Evolutionary conservation across 345 rosid species (phyloP).

Genomic region (Cardamine occulta): DNA sequence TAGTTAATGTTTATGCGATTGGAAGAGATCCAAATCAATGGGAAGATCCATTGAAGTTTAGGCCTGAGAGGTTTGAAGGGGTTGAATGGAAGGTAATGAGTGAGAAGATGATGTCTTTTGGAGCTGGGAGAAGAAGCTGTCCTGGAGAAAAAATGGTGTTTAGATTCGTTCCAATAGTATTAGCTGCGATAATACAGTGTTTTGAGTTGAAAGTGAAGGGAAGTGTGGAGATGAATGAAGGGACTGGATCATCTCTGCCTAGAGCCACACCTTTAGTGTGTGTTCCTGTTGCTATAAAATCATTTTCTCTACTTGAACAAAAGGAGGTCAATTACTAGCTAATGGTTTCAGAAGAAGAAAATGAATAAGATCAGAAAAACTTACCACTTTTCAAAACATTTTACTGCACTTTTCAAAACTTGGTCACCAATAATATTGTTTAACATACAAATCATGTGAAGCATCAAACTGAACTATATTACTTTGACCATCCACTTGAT

Average conservation of each 20-base stretch:
- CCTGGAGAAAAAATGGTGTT: slow-evolving; percentile 50
- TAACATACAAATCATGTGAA: slow-evolving; percentile 26
- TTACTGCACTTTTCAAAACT: neutral
- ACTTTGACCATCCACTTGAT: slow-evolving; percentile 2
- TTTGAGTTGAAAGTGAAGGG: slow-evolving; percentile 46
- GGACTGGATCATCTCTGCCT: slow-evolving; percentile 54
- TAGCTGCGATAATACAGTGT: slow-evolving; percentile 41
- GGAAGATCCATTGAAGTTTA: slow-evolving; percentile 60
- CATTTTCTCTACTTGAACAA: neutral
- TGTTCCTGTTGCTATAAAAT: slow-evolving; percentile 46
- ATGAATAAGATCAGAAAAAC: neutral
- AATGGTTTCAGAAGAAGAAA: neutral
- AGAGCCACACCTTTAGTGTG: slow-evolving; percentile 63
- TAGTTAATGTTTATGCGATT: slow-evolving; percentile 60
- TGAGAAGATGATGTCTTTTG: slow-evolving; percentile 58
- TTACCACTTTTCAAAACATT: neutral
- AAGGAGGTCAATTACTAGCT: neutral
- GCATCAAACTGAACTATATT: neutral
- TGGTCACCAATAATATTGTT: neutral
- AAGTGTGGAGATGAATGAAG: slow-evolving; percentile 62
- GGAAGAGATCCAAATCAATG: slow-evolving; percentile 59
- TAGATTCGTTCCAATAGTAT: slow-evolving; percentile 31
- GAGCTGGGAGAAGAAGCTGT: slow-evolving; percentile 66
- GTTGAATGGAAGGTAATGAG: slow-evolving; percentile 44
- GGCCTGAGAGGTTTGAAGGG: slow-evolving; percentile 64